phyloP scores from a whole-genome alignment of 441 rosid genomes.

The Bocquillonia castaneifolia region DNA sequence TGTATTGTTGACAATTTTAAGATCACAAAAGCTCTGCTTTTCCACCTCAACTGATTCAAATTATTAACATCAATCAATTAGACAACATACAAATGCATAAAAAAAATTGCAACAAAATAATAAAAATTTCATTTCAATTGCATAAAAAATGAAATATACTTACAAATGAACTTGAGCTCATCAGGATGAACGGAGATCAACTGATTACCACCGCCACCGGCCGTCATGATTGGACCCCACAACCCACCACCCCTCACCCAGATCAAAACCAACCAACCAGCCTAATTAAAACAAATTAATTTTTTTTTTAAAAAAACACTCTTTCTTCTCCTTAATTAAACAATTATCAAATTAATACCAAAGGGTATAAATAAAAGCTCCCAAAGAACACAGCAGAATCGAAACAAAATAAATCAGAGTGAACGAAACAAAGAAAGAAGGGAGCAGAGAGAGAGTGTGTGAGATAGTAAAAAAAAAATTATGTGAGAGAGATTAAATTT shows the following conservation, averaged over 20 bases:
- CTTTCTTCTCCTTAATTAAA: no score
- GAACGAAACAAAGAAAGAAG: constrained; percentile 5
- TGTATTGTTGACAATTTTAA: constrained; percentile 80
- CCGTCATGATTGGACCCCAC: constrained; percentile 45
- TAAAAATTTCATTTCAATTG: no score
- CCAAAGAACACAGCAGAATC: no score
- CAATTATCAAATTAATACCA: no score
- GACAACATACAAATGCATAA: no score
- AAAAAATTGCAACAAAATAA: not conserved
- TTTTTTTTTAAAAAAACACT: no score
- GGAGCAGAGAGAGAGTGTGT: not conserved
- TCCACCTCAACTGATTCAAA: constrained; percentile 71
- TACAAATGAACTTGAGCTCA: constrained; percentile 77
- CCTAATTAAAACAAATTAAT: constrained; percentile 11
- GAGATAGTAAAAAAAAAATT: not conserved
- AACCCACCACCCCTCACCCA: constrained; percentile 10
- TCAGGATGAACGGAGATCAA: constrained; percentile 88
- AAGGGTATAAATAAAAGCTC: no score
- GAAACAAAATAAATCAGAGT: no score
- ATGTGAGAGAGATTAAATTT: not conserved
- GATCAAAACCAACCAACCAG: constrained; percentile 28
- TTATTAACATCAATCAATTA: no score
- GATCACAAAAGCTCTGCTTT: constrained; percentile 80
- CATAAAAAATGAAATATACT: constrained; percentile 10
- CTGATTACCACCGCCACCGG: constrained; percentile 57